Conservation (phyloP, 192 early-diverging fungal genomes). For the Diversispora eburnea region DNA sequence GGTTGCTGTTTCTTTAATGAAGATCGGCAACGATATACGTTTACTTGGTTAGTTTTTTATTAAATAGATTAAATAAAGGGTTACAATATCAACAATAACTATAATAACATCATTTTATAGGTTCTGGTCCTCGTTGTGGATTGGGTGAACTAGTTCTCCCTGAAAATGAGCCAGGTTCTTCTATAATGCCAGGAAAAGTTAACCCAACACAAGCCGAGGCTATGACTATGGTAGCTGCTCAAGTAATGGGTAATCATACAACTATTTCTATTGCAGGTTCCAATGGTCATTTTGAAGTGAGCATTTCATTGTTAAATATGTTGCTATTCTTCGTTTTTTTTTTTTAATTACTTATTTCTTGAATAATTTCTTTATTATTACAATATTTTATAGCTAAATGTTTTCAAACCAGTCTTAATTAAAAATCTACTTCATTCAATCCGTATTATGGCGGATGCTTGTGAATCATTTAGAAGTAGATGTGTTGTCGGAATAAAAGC, state of each 20-base stretch:
- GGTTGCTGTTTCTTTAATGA: conserved; percentile 92
- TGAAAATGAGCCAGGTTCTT: conserved; percentile 98
- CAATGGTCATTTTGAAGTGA: conserved; percentile 95
- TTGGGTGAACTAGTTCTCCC: conserved; percentile 94
- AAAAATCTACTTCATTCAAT: conserved; percentile 95
- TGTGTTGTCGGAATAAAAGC: conserved; percentile 94
- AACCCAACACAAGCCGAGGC: conserved; percentile 99
- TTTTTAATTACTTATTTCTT: neutral
- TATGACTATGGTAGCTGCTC: conserved; percentile 98
- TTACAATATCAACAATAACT: neutral
- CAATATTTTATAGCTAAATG: conserved; percentile 70
- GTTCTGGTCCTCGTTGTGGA: conserved; percentile 96
- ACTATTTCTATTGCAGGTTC: conserved; percentile 88
- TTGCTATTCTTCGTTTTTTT: neutral
- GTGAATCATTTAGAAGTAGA: conserved; percentile 90
- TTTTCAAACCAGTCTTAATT: conserved; percentile 99
- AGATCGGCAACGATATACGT: conserved; percentile 99
- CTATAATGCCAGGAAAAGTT: conserved; percentile 99
- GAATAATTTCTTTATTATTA: no score
- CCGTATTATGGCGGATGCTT: conserved; percentile 81
- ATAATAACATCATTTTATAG: conserved; percentile 34
- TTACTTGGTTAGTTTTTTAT: conserved; percentile 58
- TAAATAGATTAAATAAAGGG: neutral
- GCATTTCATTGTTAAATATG: conserved; percentile 21
- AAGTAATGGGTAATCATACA: conserved; percentile 98